A percentile compares a stretch with the other conserved stretches of the same genome.
Conservation (phyloP, 208 protist genomes). For the Crithidia bombi region DNA sequence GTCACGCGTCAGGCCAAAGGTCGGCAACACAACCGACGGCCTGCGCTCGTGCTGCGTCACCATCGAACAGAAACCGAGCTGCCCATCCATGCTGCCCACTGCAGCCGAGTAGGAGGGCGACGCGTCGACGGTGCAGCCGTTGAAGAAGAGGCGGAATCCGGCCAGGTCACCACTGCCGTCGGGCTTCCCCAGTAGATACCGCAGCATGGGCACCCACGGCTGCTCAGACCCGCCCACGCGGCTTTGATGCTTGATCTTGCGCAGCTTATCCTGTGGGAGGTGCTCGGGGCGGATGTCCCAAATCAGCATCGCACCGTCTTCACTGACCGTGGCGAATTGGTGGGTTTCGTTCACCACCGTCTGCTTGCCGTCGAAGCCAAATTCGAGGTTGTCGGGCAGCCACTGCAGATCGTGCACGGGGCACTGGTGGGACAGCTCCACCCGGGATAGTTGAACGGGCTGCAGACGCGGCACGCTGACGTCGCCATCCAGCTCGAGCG, state of each 20-base stretch:
- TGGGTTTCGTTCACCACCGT: constrained; percentile 58
- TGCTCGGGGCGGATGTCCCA: constrained; percentile 91
- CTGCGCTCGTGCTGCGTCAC: constrained; percentile 63
- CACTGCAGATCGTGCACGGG: constrained; percentile 90
- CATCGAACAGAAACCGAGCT: constrained; percentile 75
- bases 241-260: constrained; percentile 90
- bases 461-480: constrained; percentile 83
- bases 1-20: constrained; percentile 66
- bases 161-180: constrained; percentile 76
- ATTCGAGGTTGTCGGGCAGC: constrained; percentile 79
- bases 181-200: constrained; percentile 69
- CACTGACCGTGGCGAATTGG: constrained; percentile 90
- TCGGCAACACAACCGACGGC: constrained; percentile 37
- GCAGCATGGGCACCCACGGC: constrained; percentile 86
- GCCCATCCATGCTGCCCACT: constrained; percentile 73
- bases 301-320: constrained; percentile 86
- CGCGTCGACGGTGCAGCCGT: constrained; percentile 55
- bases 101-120: constrained; percentile 65
- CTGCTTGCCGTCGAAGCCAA: constrained; percentile 89
- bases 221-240: constrained; percentile 56
- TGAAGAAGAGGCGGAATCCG: constrained; percentile 83
- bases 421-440: constrained; percentile 87
- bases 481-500: constrained; percentile 78
- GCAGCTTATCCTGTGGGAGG: constrained; percentile 86
- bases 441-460: constrained; percentile 72